Conservation (phyloP, 2,329 filamentous ascomycete genomes). For the Venturia nashicola region DNA sequence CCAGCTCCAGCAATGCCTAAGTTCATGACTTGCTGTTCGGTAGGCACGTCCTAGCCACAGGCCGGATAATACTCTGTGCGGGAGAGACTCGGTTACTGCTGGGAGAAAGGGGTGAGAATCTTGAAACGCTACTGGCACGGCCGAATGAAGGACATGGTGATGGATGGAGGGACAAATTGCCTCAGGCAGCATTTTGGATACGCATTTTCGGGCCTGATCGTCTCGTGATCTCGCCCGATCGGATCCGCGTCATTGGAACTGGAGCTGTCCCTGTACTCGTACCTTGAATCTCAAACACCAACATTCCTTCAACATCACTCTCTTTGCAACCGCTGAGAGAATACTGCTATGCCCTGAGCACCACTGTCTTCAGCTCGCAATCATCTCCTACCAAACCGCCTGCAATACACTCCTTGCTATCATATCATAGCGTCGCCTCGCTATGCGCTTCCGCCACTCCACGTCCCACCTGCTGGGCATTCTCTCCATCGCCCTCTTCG, state of each 20-base stretch:
- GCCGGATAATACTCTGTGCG: conserved; percentile 19
- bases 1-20: conserved; percentile 56
- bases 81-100: conserved; percentile 6
- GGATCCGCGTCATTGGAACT: background rate
- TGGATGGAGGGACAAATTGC: background rate
- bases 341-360: background rate
- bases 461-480: background rate
- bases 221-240: too few species aligned
- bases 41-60: conserved; percentile 48
- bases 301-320: background rate
- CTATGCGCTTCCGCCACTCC: conserved; percentile 3
- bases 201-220: background rate
- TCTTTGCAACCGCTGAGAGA: background rate
- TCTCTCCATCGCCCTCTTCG: background rate
- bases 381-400: background rate
- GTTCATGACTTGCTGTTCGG: conserved; percentile 50
- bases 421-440: background rate
- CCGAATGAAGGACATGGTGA: background rate
- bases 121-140: background rate
- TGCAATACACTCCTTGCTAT: background rate
- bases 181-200: background rate
- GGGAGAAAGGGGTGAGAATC: conserved; percentile 9
- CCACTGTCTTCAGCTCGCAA: background rate
- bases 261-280: background rate
- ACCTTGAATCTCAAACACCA: background rate